phyloP scores from a whole-genome alignment of 768 basidiomycete species.

The Punctularia strigosozonata region DNA sequence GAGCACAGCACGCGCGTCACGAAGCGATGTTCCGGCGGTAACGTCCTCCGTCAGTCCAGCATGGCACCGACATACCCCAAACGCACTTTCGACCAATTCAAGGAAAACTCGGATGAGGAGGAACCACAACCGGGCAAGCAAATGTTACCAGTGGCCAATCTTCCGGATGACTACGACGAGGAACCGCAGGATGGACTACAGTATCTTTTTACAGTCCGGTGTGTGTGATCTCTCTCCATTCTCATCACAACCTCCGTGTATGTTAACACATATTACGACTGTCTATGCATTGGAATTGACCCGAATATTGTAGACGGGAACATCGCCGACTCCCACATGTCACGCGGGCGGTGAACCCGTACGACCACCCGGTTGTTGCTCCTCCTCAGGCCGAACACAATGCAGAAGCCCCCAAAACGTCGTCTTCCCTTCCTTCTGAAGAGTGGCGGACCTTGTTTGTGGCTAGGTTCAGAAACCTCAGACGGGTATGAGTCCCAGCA shows the following conservation, averaged over 20 bases:
- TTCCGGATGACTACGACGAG: slow-evolving; percentile 56
- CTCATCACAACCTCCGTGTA: neutral
- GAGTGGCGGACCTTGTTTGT: slow-evolving; percentile 56
- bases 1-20: too few relatives aligned
- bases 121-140: slow-evolving; percentile 54
- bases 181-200: slow-evolving; percentile 64
- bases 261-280: neutral
- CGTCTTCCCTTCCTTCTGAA: slow-evolving; percentile 41
- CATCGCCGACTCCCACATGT: slow-evolving; percentile 52
- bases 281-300: too few relatives aligned
- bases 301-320: slow-evolving; percentile 60
- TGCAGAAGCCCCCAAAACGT: slow-evolving; percentile 12
- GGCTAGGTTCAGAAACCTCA: slow-evolving; percentile 51
- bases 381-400: slow-evolving; percentile 7
- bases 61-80: slow-evolving; percentile 38
- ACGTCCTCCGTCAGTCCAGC: neutral
- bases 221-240: slow-evolving; percentile 8
- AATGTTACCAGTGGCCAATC: slow-evolving; percentile 69
- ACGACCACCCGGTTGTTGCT: slow-evolving; percentile 28
- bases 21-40: too few relatives aligned
- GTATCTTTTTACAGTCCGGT: slow-evolving; percentile 79
- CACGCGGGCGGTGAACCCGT: slow-evolving; percentile 61
- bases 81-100: slow-evolving; percentile 31
- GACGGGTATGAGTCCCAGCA: slow-evolving; percentile 35
- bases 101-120: slow-evolving; percentile 45